These are phyloP conservation scores for Echinochloa phyllopogon DNA, from an alignment of 176 grass and related monocot species.

Conservation along the genomic window DNA sequence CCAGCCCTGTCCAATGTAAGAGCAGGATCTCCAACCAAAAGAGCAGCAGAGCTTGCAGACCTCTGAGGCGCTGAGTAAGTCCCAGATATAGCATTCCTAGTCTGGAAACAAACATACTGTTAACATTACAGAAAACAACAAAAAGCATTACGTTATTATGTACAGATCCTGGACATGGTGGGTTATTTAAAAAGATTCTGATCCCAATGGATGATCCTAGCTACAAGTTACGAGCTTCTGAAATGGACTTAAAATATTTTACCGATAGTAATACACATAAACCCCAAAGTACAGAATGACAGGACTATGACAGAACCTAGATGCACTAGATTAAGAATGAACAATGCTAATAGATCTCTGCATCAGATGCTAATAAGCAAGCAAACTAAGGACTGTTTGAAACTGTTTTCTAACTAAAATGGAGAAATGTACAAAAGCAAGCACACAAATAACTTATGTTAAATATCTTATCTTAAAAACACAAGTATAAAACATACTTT, in stretches of 20 bases:
- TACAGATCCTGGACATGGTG: conserved; percentile 22
- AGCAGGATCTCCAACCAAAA: conserved; percentile 96
- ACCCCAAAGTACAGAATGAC: conserved; percentile 11
- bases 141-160: conserved; percentile 16
- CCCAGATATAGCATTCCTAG: conserved; percentile 97
- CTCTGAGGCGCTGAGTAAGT: conserved; percentile 97
- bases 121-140: conserved; percentile 38
- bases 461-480: conserved; percentile 40
- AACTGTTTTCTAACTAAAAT: conserved; percentile 27
- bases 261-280: conserved; percentile 7
- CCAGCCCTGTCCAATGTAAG: conserved; percentile 91
- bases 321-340: conserved; percentile 19
- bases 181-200: conserved; percentile 4
- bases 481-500: conserved; percentile 62
- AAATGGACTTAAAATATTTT: conserved; percentile 7
- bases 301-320: not conserved
- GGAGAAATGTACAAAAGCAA: conserved; percentile 22
- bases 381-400: not conserved
- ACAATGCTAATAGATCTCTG: conserved; percentile 32
- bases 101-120: conserved; percentile 57
- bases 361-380: conserved; percentile 31
- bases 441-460: conserved; percentile 18
- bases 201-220: not conserved
- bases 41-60: conserved; percentile 97
- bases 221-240: not conserved